Evolutionary conservation across 768 basidiomycete species (phyloP).

Genomic region (Boletus barrowsii): DNA sequence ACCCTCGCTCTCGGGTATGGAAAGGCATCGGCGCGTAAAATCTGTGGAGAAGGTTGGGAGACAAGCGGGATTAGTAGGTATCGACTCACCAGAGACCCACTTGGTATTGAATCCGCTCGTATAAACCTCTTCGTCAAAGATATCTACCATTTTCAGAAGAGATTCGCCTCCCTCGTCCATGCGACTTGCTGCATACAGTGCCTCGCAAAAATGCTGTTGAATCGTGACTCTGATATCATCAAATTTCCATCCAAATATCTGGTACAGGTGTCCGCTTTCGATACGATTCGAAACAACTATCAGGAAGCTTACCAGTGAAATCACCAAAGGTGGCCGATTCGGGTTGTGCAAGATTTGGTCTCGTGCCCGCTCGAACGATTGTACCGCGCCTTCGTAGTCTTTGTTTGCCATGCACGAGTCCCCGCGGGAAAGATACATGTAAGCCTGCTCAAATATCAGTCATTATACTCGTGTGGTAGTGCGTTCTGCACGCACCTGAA

Average conservation of each 20-base stretch:
- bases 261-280: not conserved
- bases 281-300: not conserved
- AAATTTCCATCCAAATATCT: conserved; percentile 14
- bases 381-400: not conserved
- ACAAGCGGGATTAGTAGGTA: not conserved
- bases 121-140: not conserved
- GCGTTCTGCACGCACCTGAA: not conserved
- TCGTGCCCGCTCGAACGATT: not conserved
- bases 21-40: not conserved
- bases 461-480: not conserved
- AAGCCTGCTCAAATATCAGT: not conserved
- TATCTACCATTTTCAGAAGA: not conserved
- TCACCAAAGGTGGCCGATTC: not conserved
- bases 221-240: not conserved
- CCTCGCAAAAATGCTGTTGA: not conserved
- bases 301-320: not conserved
- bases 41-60: not conserved
- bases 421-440: not conserved
- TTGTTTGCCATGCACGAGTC: not conserved
- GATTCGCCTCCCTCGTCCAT: not conserved
- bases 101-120: not conserved
- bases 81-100: not conserved
- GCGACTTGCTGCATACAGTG: not conserved
- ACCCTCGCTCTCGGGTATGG: not conserved
- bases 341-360: not conserved